Base-by-base conservation (phyloP, 169 alveolate genomes). In the Plasmodium fragile region DNA sequence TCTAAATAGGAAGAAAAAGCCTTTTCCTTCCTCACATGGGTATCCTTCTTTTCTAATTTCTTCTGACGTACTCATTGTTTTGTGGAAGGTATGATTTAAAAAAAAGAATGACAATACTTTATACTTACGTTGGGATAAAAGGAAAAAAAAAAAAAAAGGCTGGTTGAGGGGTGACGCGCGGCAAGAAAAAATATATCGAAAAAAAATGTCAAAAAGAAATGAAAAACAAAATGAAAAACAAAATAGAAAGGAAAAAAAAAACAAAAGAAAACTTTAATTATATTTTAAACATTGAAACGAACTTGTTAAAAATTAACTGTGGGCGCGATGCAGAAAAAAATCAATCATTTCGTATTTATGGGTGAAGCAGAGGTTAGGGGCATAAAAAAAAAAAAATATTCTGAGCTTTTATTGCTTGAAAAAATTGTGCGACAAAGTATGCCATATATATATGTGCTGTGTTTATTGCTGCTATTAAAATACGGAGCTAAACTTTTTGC, bases 301-400 rank as follows among this genome's bases (percentile, higher is more conserved):
- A 65, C 8, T 22, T 25, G 75, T 65, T 65, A 28, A 65, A 25
- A 65, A 65, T 65, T 49, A 49, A 49, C 16, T 49, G 22, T 22
- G n/a, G 59, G 59, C 59, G 22, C 59, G 36, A 65, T 16, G 75
- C 8, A 18, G 75, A 22, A 28, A 22, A 28, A 65, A 65, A 65
- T 65, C 75, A 65, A 8, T 65, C 75, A 65, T n/a, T 65, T 65
- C 75, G 75, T 65, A 8, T 65, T 65, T 65, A 65, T 65, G 75
- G n/a, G n/a, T 65, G 39, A 65, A 18, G 75, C 41, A 28, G 45
- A 4, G 45, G 45, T 5, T 1, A n/a, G 75, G 41, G 39, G 39
- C 36, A 65, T 65, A 25, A 65, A 18, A 65, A 28, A 10, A 65
- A 28, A 6, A 65, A 65, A 5, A 65, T n/a, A 2, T 65, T 65